Evolutionary conservation across 495 filamentous ascomycete genomes (phyloP).

Genomic region (Trichoderma reesei): DNA sequence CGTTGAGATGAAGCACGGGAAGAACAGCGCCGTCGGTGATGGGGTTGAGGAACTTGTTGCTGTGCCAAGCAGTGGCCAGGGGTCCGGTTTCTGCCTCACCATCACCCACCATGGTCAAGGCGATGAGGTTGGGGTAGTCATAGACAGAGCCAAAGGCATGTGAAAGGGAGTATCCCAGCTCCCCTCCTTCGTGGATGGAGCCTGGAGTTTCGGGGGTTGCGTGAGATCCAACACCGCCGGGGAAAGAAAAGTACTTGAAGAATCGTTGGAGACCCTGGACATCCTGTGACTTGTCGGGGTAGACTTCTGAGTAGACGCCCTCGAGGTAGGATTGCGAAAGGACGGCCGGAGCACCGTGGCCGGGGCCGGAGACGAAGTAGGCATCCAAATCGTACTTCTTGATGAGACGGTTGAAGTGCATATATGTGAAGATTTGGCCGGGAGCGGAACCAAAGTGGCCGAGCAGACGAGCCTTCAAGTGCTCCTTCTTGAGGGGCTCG

Average conservation of each 20-base stretch:
- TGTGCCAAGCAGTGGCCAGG: constrained; percentile 64
- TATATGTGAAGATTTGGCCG: constrained; percentile 64
- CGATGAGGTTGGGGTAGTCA: constrained; percentile 58
- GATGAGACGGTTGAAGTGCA: constrained; percentile 69
- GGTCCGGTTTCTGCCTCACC: constrained; percentile 67
- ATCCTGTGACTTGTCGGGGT: constrained; percentile 55
- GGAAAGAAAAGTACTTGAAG: constrained; percentile 73
- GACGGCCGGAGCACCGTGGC: constrained; percentile 61
- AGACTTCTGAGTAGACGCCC: constrained; percentile 63
- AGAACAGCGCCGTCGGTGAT: constrained; percentile 63
- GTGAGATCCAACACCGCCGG: constrained; percentile 62
- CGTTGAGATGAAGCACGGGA: constrained; percentile 66
- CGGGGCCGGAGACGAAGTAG: constrained; percentile 61
- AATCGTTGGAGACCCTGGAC: constrained; percentile 55
- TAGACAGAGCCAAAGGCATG: constrained; percentile 66
- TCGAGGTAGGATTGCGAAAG: constrained; percentile 66
- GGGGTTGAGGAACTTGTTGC: constrained; percentile 65
- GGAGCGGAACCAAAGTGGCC: constrained; percentile 69
- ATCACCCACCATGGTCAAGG: constrained; percentile 64
- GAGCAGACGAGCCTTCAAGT: constrained; percentile 59
- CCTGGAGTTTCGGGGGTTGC: constrained; percentile 67
- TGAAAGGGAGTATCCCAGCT: constrained; percentile 66
- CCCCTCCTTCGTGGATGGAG: constrained; percentile 62
- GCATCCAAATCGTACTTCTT: constrained; percentile 63
- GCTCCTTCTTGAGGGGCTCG: constrained; percentile 50